phyloP scores from a whole-genome alignment of 495 filamentous ascomycete species.

The Talaromyces nanjingensis region DNA sequence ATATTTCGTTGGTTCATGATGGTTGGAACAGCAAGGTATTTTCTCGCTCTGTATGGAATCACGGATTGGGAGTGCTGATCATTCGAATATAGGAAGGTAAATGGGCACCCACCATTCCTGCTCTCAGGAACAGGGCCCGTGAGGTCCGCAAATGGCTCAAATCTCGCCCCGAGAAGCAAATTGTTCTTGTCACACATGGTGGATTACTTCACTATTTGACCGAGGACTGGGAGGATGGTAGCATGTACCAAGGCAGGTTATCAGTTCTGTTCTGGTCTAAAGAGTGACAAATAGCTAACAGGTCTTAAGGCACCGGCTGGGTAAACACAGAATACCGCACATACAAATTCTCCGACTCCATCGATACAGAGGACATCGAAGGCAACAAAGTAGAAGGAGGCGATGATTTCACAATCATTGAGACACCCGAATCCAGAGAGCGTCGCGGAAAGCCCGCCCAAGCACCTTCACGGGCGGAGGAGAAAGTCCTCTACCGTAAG shows the following conservation, averaged over 20 bases:
- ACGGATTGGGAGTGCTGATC: neutral
- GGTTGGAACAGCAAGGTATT: constrained; percentile 66
- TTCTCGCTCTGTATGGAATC: neutral
- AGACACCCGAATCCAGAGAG: constrained; percentile 52
- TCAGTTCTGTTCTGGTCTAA: neutral
- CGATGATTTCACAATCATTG: constrained; percentile 54
- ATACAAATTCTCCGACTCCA: constrained; percentile 56
- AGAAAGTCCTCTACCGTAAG: constrained; percentile 31
- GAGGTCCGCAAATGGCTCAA: constrained; percentile 63
- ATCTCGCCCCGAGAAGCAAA: constrained; percentile 44
- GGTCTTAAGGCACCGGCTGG: constrained; percentile 66
- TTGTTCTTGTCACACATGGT: constrained; percentile 71
- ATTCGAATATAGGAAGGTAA: constrained; percentile 23
- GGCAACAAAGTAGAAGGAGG: constrained; percentile 29
- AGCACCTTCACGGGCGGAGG: constrained; percentile 28
- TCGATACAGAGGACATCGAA: constrained; percentile 31
- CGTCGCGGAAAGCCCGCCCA: constrained; percentile 45
- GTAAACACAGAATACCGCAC: constrained; percentile 73
- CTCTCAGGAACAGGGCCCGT: constrained; percentile 56
- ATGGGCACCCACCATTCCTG: constrained; percentile 51
- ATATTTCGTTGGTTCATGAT: constrained; percentile 50
- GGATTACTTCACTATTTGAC: constrained; percentile 73
- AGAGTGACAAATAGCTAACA: neutral
- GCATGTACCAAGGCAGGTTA: constrained; percentile 44
- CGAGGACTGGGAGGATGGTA: constrained; percentile 67